A percentile compares a stretch with the other conserved stretches of the same genome.
phyloP scores from a whole-genome alignment of 2,329 filamentous ascomycete species.

The Cyphellophora attinorum region DNA sequence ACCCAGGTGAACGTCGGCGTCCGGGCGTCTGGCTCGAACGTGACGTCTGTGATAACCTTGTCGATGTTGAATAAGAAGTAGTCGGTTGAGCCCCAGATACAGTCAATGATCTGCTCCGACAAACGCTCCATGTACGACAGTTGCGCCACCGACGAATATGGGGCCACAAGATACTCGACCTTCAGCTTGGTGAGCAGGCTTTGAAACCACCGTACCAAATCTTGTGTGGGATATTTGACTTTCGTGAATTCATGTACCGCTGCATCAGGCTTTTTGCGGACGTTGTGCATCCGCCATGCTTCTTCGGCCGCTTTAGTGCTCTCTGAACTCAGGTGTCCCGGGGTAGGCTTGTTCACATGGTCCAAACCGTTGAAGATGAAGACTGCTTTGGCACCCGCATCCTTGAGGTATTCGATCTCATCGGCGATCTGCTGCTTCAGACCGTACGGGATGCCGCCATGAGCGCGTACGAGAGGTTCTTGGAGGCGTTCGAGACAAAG shows the following conservation, averaged over 20 bases:
- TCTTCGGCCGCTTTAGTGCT: constrained; percentile 60
- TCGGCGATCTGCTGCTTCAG: constrained; percentile 65
- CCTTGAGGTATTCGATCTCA: constrained; percentile 64
- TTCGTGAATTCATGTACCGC: constrained; percentile 78
- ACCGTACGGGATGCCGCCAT: constrained; percentile 77
- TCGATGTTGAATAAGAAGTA: constrained; percentile 76
- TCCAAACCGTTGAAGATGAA: constrained; percentile 91
- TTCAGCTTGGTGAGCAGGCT: constrained; percentile 58
- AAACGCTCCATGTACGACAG: constrained; percentile 59
- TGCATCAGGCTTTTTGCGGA: constrained; percentile 47
- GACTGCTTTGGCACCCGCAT: constrained; percentile 61
- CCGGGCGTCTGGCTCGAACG: constrained; percentile 42
- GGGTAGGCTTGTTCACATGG: constrained; percentile 63
- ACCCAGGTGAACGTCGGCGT: constrained; percentile 48
- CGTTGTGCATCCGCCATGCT: constrained; percentile 77
- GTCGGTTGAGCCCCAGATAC: constrained; percentile 75
- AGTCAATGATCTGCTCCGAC: constrained; percentile 58
- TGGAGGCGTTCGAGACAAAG: constrained; percentile 68
- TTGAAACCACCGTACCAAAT: constrained; percentile 69
- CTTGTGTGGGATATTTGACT: constrained; percentile 43
- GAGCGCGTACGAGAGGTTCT: constrained; percentile 80
- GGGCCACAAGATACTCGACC: constrained; percentile 71
- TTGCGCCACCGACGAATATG: constrained; percentile 69
- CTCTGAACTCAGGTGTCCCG: constrained; percentile 44
- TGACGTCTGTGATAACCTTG: constrained; percentile 54